Conservation (phyloP, 2,329 filamentous ascomycete genomes). For the Arthrobotrys musiformis region DNA sequence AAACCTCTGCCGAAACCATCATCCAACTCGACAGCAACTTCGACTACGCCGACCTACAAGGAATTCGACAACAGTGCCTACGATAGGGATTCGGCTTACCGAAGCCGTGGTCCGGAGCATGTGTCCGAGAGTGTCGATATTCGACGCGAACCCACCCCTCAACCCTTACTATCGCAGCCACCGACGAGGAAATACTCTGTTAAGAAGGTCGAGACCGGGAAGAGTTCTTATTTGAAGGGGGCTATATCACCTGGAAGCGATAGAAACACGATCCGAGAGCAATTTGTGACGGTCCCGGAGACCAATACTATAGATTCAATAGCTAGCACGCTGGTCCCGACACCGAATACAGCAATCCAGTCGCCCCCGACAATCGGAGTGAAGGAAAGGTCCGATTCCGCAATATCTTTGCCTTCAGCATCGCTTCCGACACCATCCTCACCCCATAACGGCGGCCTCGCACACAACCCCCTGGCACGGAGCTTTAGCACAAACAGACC, state of each 20-base stretch:
- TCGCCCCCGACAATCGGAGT: constrained; percentile 32
- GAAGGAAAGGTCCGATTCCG: constrained; percentile 41
- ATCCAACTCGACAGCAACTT: constrained; percentile 34
- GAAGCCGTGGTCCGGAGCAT: constrained; percentile 19
- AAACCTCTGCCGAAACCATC: constrained; percentile 76
- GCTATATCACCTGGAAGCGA: constrained; percentile 43
- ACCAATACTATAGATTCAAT: constrained; percentile 40
- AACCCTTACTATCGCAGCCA: constrained; percentile 45
- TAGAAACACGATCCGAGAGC: constrained; percentile 48
- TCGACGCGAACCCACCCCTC: constrained; percentile 47
- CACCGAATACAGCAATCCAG: constrained; percentile 35
- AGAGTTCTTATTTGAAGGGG: constrained; percentile 33
- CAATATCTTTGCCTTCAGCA: background rate
- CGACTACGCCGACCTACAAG: constrained; percentile 51
- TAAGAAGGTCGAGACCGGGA: constrained; percentile 32
- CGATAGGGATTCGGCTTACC: constrained; percentile 29
- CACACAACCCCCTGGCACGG: constrained; percentile 30
- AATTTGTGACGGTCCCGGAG: constrained; percentile 47
- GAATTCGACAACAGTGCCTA: constrained; percentile 38
- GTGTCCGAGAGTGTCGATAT: constrained; percentile 42
- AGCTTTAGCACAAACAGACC: constrained; percentile 52
- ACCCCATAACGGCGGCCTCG: constrained; percentile 26
- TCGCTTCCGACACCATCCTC: constrained; percentile 16
- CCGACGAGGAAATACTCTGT: constrained; percentile 51
- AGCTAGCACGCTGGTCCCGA: constrained; percentile 49